Conservation (phyloP, 2,329 filamentous ascomycete species). For the Hymenoscyphus fraxineus region DNA sequence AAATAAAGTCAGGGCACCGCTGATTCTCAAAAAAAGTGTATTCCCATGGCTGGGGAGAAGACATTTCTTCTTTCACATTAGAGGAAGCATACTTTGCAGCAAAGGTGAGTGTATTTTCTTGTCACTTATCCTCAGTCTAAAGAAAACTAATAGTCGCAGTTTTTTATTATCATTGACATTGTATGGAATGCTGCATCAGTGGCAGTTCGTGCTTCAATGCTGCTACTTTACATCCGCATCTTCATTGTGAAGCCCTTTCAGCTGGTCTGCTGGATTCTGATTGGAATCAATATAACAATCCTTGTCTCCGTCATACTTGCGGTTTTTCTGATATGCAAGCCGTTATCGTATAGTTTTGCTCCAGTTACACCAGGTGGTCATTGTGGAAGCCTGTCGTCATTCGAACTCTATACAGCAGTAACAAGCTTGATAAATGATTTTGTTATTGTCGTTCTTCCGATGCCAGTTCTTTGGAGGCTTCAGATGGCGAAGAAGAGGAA, state of each 20-base stretch:
- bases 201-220: neutral
- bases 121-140: neutral
- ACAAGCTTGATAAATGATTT: neutral
- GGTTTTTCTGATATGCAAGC: neutral
- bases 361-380: neutral
- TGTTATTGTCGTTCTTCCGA: neutral
- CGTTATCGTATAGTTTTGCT: neutral
- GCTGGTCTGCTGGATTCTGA: neutral
- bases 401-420: neutral
- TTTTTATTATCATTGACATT: neutral
- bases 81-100: neutral
- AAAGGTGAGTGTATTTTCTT: neutral
- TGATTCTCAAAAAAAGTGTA: neutral
- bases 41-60: neutral
- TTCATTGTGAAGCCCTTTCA: neutral
- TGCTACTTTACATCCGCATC: neutral
- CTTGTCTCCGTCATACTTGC: neutral
- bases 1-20: too few relatives aligned
- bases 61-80: neutral
- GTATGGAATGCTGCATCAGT: neutral
- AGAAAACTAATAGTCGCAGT: neutral
- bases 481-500: neutral
- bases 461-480: neutral
- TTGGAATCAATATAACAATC: neutral
- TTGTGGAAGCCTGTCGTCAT: neutral